These are phyloP conservation scores for Rhodotorula sp. DNA, from an alignment of 1,284 basidiomycete species.

Conservation along the genomic window DNA sequence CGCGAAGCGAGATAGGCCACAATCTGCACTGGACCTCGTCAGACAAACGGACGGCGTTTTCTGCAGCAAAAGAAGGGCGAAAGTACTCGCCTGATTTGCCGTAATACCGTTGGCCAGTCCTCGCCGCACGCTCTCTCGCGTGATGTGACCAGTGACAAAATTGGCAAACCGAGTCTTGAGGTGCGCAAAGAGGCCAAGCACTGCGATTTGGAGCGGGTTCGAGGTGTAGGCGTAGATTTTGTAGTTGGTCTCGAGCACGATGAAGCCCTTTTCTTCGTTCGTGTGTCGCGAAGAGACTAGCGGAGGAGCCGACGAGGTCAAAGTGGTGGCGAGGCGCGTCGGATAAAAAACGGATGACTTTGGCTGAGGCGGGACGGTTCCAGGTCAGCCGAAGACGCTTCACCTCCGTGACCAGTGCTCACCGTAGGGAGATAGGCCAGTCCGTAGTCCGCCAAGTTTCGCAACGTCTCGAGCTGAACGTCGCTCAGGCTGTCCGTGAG, in stretches of 20 bases:
- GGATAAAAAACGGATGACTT: constrained; percentile 66
- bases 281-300: constrained; percentile 56
- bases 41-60: not conserved
- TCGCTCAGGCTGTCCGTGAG: constrained; percentile 75
- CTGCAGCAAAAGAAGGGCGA: not conserved
- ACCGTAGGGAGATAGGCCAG: constrained; percentile 80
- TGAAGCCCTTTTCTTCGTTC: constrained; percentile 70
- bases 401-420: not conserved
- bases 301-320: constrained; percentile 73
- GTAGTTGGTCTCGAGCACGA: constrained; percentile 98
- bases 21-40: constrained; percentile 59
- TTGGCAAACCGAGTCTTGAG: constrained; percentile 94
- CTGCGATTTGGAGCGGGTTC: constrained; percentile 93
- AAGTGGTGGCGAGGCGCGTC: constrained; percentile 90
- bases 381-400: not conserved
- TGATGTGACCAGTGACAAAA: constrained; percentile 90
- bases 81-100: constrained; percentile 71
- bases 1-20: constrained; percentile 91
- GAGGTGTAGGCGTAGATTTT: constrained; percentile 97
- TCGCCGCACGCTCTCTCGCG: constrained; percentile 89
- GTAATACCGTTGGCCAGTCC: constrained; percentile 93
- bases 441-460: constrained; percentile 91
- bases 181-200: constrained; percentile 88
- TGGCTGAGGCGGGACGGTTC: not conserved
- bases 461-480: constrained; percentile 80